Evolutionary conservation across 345 rosid genomes (phyloP), one percentile per base, ranked within the genome.

Genomic region (Lagerstroemia speciosa): DNA sequence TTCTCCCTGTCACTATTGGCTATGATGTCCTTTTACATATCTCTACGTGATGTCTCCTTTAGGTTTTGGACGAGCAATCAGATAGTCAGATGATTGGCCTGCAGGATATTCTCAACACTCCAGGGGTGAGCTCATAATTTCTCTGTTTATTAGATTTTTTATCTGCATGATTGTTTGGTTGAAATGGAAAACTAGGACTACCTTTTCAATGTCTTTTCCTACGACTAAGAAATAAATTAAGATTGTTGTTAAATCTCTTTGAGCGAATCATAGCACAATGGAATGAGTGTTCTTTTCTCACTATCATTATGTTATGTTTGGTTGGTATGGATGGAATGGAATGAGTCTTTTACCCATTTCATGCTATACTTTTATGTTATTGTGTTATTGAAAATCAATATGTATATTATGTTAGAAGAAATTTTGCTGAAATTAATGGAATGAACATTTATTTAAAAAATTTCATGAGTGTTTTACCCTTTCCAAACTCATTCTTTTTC

Each of bases 91-190:
- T 79, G 79, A 66, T 77, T 27, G 77, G 79, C 67, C 75, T 70
- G 76, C 85, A 74, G 30, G 87, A 82, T n/a, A 75, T 72, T 75
- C 78, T 89, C 73, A 84, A n/a, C 55, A 93, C 96, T 74, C 98
- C 97, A 55, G 92, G 84, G 95, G 98, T 90, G 83, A 65, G 43
- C 67, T 71, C 64, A 30, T 74, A 33, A 36, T 53, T 46, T 46
- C 27, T 15, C 9, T 57, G 6, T 37, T 38, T 3, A 34, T 22
- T 41, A 26, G 32, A 10, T 48, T 37, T 53, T 41, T 29, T 58
- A 24, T 53, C 60, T 53, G 30, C 60, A 53, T 53, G 29, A 53
- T 48, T 53, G 30, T 53, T 53, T n/a, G 29, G 30, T 53, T 53
- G 29, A n/a, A 53, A 53, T n/a, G 29, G 10, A 6, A 53, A 53